A percentile compares a stretch with the other conserved stretches of the same genome.
These are phyloP conservation scores for Ananas comosus DNA, from an alignment of 176 grass and related monocot genomes.

Conservation along the genomic window DNA sequence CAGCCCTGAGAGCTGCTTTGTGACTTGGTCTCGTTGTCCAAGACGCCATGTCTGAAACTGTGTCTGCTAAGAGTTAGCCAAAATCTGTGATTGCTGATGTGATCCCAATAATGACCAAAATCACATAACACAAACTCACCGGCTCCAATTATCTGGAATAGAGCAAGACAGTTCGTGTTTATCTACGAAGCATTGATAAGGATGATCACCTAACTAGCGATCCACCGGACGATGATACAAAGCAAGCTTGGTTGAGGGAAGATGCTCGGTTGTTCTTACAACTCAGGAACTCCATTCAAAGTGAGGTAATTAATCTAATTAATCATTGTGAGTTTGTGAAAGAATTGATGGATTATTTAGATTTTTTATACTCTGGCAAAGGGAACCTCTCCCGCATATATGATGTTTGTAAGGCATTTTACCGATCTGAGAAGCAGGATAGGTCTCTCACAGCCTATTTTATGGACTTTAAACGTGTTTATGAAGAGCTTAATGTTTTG, in stretches of 20 bases:
- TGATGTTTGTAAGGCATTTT: background rate
- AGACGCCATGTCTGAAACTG: too few species aligned
- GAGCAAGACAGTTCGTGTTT: background rate
- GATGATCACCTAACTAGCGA: background rate
- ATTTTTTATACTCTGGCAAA: background rate
- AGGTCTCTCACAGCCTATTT: background rate
- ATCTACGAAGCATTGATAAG: background rate
- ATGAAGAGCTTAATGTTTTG: background rate
- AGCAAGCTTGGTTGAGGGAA: background rate
- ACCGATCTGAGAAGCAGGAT: background rate
- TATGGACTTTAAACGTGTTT: background rate
- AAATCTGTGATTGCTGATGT: too few species aligned
- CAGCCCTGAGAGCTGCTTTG: too few species aligned
- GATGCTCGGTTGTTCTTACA: constrained; percentile 3
- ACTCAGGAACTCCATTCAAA: background rate
- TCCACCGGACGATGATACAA: background rate
- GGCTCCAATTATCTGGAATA: background rate
- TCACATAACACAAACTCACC: background rate
- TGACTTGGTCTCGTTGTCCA: too few species aligned
- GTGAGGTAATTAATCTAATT: background rate
- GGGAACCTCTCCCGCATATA: background rate
- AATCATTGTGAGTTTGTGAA: constrained; percentile 6
- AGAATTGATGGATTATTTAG: constrained; percentile 5
- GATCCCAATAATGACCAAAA: background rate
- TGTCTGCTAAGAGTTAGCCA: too few species aligned